Evolutionary conservation across 345 rosid genomes (phyloP).

Genomic region (Ceriops zippeliana): DNA sequence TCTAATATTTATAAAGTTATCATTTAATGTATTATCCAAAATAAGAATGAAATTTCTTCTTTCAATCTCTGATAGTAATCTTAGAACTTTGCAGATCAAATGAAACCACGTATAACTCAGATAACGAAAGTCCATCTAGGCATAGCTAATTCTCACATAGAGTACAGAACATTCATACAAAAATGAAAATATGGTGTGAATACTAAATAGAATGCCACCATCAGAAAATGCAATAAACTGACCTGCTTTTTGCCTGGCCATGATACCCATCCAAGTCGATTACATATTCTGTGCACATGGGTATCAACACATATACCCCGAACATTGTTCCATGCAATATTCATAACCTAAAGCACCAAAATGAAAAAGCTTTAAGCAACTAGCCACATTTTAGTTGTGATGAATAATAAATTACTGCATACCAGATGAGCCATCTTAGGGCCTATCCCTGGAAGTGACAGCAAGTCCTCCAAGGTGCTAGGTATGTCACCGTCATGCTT

Average conservation of each 20-base stretch:
- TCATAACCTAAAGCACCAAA: slow-evolving; percentile 67
- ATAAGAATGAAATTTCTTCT: no score
- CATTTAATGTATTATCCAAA: no score
- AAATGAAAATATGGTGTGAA: not conserved
- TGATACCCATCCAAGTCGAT: slow-evolving; percentile 94
- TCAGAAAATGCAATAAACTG: not conserved
- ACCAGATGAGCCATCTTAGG: slow-evolving; percentile 76
- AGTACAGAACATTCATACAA: no score
- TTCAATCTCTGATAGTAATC: not conserved
- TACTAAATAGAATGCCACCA: not conserved
- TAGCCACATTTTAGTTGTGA: not conserved
- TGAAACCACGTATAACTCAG: no score
- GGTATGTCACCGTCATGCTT: slow-evolving; percentile 89
- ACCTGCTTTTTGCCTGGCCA: slow-evolving; percentile 64
- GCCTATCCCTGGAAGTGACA: slow-evolving; percentile 90
- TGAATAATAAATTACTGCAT: slow-evolving; percentile 12
- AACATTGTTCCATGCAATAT: slow-evolving; percentile 78
- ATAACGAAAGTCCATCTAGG: no score
- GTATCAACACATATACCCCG: slow-evolving; percentile 96
- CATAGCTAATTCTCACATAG: no score
- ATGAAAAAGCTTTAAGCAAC: slow-evolving; percentile 5
- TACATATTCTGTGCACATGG: slow-evolving; percentile 89
- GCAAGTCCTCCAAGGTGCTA: slow-evolving; percentile 73
- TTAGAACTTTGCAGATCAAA: not conserved
- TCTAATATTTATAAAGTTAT: no score